Base-by-base conservation (phyloP, 441 rosid species). In the Corymbia calophylla region DNA sequence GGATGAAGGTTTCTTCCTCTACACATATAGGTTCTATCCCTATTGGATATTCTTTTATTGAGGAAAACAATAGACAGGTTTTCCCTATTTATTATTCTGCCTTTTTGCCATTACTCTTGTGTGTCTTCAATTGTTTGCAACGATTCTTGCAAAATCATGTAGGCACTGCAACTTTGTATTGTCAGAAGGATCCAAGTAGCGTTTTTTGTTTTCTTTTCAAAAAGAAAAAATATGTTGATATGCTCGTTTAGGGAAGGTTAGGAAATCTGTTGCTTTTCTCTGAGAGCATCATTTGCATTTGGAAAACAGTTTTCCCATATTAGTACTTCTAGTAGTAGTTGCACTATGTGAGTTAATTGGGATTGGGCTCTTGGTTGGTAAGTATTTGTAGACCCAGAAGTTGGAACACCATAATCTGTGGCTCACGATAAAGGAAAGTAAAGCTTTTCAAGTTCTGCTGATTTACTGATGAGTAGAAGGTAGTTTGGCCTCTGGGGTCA, bases 331-430 rank as follows among this genome's bases (percentile, higher is more conserved):
- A 23, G 49, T 13, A 44, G 84, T 3, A 39, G 49, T 21, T 39
- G 82, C 49, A 73, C 39, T 44, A 0, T 77, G 1, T 77, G 51
- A 23, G 48, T 14, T 77, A 0, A 77, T 77, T 44, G 84, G n/a
- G 84, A 77, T 77, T 44, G 9, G 18, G 44, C 3, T 77, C 84
- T 77, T 2, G 1, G 84, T 39, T 39, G 17, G 49, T 77, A 23
- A 77, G 39, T 68, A 68, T 68, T 35, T 35, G 48, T 70, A 35
- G 48, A 39, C 48, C 0, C 6, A 2, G 48, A 35, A 35, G 27
- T 35, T 25, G 51, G n/a, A 77, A 44, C 1, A 0, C 51, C 53
- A 77, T 77, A 0, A 44, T 12, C 2, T 44, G 1, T 12, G n/a
- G 2, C 31, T 77, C 84, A 12, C 44, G 84, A 23, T 23, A 23